Conservation (phyloP, 768 basidiomycete genomes). For the Mycena pura region DNA sequence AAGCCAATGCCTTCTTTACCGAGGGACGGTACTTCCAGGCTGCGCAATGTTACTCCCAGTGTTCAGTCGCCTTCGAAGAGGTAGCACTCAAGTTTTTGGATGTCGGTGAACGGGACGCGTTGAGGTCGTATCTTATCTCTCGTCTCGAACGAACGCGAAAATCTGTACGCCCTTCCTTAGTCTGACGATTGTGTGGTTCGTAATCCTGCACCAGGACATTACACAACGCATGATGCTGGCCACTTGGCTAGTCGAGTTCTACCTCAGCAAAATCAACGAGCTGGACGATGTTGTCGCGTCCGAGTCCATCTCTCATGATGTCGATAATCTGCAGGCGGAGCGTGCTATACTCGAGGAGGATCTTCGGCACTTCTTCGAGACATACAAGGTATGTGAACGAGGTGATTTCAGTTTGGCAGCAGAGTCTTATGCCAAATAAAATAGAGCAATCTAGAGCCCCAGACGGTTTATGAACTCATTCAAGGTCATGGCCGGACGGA, state of each 20-base stretch:
- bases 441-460: slow-evolving; percentile 82
- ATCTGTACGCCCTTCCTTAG: slow-evolving; percentile 58
- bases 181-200: background rate
- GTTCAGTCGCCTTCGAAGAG: slow-evolving; percentile 88
- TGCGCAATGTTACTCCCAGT: slow-evolving; percentile 91
- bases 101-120: slow-evolving; percentile 85
- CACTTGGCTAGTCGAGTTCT: slow-evolving; percentile 98
- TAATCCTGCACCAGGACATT: slow-evolving; percentile 62
- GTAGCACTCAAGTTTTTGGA: slow-evolving; percentile 92
- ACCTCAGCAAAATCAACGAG: slow-evolving; percentile 95
- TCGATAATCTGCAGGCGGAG: slow-evolving; percentile 84
- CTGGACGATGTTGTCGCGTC: slow-evolving; percentile 93
- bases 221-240: slow-evolving; percentile 98
- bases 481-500: slow-evolving; percentile 93
- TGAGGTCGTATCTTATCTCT: slow-evolving; percentile 89
- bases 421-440: background rate
- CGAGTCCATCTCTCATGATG: slow-evolving; percentile 79
- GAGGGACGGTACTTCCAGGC: slow-evolving; percentile 88
- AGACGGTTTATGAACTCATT: slow-evolving; percentile 91
- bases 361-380: slow-evolving; percentile 89
- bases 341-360: slow-evolving; percentile 89
- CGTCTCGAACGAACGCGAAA: slow-evolving; percentile 86
- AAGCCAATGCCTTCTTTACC: slow-evolving; percentile 82
- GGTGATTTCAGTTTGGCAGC: background rate
- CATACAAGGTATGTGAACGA: slow-evolving; percentile 79